Conservation (phyloP, 257 asterid species). For the Plantago major region DNA sequence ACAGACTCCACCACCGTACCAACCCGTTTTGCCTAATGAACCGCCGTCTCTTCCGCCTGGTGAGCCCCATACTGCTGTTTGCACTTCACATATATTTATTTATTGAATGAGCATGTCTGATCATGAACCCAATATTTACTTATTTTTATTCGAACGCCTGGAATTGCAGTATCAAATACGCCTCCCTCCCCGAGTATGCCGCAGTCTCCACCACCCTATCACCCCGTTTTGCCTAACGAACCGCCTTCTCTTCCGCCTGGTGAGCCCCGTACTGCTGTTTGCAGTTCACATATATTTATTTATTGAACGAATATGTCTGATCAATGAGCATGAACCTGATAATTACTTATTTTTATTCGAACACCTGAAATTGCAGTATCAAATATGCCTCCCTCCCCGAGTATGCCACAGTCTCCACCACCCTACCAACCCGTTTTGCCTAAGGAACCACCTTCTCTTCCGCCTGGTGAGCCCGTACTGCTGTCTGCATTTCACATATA, state of each 20-base stretch:
- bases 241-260: slow-evolving; percentile 49
- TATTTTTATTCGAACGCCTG: background rate
- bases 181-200: slow-evolving; percentile 32
- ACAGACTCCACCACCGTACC: slow-evolving; percentile 31
- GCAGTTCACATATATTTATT: slow-evolving; percentile 11
- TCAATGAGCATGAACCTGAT: slow-evolving; percentile 11
- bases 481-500: slow-evolving; percentile 12
- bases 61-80: slow-evolving; percentile 22
- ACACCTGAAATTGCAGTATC: slow-evolving; percentile 25
- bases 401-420: slow-evolving; percentile 30
- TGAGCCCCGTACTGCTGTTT: slow-evolving; percentile 22
- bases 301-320: slow-evolving; percentile 12
- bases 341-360: slow-evolving; percentile 11
- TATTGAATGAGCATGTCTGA: slow-evolving; percentile 15
- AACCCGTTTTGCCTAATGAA: slow-evolving; percentile 26
- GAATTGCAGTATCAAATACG: slow-evolving; percentile 26
- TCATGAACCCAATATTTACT: background rate
- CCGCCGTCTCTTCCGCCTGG: slow-evolving; percentile 50
- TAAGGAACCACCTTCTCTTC: slow-evolving; percentile 37
- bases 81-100: slow-evolving; percentile 10
- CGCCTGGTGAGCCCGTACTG: slow-evolving; percentile 36
- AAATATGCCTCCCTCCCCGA: slow-evolving; percentile 30
- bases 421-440: slow-evolving; percentile 28
- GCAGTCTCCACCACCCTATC: slow-evolving; percentile 31
- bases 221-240: slow-evolving; percentile 26